A percentile compares a stretch with the other conserved stretches of the same genome.
Conservation (phyloP, 2,329 filamentous ascomycete species). For the Clarireedia monteithiana region DNA sequence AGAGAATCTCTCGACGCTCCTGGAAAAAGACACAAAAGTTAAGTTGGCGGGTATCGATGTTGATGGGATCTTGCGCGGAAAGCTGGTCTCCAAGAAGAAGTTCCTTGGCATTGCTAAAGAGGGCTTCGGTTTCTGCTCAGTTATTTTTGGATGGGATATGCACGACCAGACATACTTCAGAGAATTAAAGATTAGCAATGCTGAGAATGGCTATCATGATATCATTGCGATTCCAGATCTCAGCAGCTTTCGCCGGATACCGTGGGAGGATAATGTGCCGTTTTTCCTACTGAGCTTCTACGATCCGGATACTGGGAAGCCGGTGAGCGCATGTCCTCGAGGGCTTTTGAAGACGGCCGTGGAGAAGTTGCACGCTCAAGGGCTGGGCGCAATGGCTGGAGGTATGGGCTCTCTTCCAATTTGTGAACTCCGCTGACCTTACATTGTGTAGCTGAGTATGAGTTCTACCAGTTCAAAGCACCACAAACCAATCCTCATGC, state of each 20-base stretch:
- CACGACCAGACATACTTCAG: slow-evolving; percentile 84
- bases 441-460: slow-evolving; percentile 66
- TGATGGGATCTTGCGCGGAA: slow-evolving; percentile 80
- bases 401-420: slow-evolving; percentile 45
- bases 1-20: slow-evolving; percentile 57
- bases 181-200: slow-evolving; percentile 82
- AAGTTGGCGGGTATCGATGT: slow-evolving; percentile 85
- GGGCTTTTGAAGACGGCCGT: slow-evolving; percentile 63
- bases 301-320: slow-evolving; percentile 67
- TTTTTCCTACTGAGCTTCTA: slow-evolving; percentile 80
- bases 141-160: slow-evolving; percentile 97
- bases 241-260: slow-evolving; percentile 70
- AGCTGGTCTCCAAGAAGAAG: slow-evolving; percentile 87
- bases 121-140: slow-evolving; percentile 90
- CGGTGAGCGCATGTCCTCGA: slow-evolving; percentile 71
- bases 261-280: slow-evolving; percentile 81
- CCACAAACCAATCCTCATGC: slow-evolving; percentile 41
- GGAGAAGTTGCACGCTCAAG: slow-evolving; percentile 57
- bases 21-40: slow-evolving; percentile 66
- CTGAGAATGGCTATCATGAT: slow-evolving; percentile 83
- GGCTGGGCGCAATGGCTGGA: slow-evolving; percentile 83
- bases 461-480: slow-evolving; percentile 84
- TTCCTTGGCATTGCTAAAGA: slow-evolving; percentile 74
- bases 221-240: slow-evolving; percentile 77
- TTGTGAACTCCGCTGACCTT: slow-evolving; percentile 1